Evolutionary conservation across 2,329 filamentous ascomycete species (phyloP).

Genomic region (Alternaria triticimaculans): DNA sequence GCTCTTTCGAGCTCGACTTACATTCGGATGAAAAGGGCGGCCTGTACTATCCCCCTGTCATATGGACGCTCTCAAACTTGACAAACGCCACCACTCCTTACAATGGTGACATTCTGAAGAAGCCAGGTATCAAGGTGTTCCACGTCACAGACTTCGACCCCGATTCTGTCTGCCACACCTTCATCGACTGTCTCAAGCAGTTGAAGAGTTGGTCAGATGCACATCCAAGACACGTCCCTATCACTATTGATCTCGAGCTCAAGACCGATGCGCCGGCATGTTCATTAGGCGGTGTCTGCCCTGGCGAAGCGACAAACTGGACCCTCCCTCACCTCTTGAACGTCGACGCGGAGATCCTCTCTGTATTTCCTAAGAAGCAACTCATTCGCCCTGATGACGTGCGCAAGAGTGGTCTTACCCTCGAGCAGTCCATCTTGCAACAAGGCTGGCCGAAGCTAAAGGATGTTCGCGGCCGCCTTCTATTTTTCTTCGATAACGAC

Average conservation of each 20-base stretch:
- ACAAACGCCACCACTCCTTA: constrained; percentile 49
- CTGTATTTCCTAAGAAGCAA: constrained; percentile 49
- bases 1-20: constrained; percentile 58
- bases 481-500: constrained; percentile 62
- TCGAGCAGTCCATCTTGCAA: constrained; percentile 56
- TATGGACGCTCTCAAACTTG: constrained; percentile 51
- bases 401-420: constrained; percentile 49
- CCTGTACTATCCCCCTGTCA: constrained; percentile 54
- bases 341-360: constrained; percentile 57
- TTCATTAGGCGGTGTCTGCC: constrained; percentile 45
- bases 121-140: constrained; percentile 58
- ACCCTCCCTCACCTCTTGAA: constrained; percentile 52
- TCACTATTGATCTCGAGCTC: constrained; percentile 59
- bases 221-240: constrained; percentile 54
- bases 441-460: constrained; percentile 59
- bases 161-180: constrained; percentile 55
- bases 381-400: constrained; percentile 59
- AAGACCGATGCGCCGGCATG: constrained; percentile 52
- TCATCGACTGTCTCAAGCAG: constrained; percentile 53
- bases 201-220: constrained; percentile 55
- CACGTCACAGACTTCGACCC: constrained; percentile 60
- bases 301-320: constrained; percentile 53
- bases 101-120: constrained; percentile 49
- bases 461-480: constrained; percentile 53
- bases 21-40: constrained; percentile 58